These are phyloP conservation scores for Ophiostoma perfectum DNA, from an alignment of 2,329 filamentous ascomycete species.

Conservation along the genomic window DNA sequence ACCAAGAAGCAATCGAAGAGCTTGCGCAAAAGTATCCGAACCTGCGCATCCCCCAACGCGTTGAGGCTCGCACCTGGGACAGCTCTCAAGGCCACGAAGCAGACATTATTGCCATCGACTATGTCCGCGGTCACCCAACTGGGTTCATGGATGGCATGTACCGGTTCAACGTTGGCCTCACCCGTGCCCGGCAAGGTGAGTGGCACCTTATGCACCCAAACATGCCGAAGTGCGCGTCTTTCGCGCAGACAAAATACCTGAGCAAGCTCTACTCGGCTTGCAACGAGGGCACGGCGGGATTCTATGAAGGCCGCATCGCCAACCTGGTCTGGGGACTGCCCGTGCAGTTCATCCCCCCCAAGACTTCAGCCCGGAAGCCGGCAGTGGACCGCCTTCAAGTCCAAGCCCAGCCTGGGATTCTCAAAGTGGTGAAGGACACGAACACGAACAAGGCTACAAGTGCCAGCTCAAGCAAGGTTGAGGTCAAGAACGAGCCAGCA, in stretches of 20 bases:
- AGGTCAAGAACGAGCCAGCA: background rate
- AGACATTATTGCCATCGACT: slow-evolving; percentile 44
- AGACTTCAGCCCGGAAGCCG: background rate
- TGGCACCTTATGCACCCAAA: slow-evolving; percentile 41
- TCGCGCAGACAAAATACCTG: slow-evolving; percentile 22
- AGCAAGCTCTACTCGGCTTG: slow-evolving; percentile 26
- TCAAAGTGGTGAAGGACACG: too few relatives aligned
- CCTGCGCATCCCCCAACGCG: slow-evolving; percentile 27
- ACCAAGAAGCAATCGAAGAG: slow-evolving; percentile 30
- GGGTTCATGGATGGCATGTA: slow-evolving; percentile 42
- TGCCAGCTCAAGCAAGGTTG: background rate
- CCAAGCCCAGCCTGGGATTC: too few relatives aligned
- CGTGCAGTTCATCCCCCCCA: background rate
- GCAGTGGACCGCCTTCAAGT: too few relatives aligned
- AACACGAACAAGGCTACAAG: background rate
- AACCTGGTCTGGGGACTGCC: background rate
- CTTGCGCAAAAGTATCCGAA: slow-evolving; percentile 31
- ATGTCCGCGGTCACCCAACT: slow-evolving; percentile 38
- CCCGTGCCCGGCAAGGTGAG: slow-evolving; percentile 42
- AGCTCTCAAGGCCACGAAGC: slow-evolving; percentile 45
- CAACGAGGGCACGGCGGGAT: slow-evolving; percentile 13
- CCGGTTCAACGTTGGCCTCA: slow-evolving; percentile 43
- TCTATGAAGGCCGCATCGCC: slow-evolving; percentile 24
- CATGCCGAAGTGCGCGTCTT: slow-evolving; percentile 29
- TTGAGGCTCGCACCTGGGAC: slow-evolving; percentile 42